Percentiles rank a stretch among this genome's conserved stretches.
Evolutionary conservation across 2,329 filamentous ascomycete species (phyloP).

Genomic region (Plenodomus lindquistii): DNA sequence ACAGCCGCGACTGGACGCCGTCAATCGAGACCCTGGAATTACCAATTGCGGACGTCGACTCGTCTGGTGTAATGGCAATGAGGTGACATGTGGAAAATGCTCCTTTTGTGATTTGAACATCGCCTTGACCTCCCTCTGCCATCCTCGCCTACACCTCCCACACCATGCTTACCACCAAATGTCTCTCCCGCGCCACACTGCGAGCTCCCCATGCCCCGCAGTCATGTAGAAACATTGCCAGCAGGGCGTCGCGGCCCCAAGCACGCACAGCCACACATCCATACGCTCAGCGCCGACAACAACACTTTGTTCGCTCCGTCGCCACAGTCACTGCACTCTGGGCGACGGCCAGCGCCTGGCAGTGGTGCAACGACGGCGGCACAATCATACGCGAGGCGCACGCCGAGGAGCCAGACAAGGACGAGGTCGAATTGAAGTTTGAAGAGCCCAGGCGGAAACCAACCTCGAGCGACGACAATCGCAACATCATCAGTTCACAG

Average conservation of each 20-base stretch:
- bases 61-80: not conserved
- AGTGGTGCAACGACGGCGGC: constrained; percentile 49
- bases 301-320: constrained; percentile 51
- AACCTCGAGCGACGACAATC: constrained; percentile 68
- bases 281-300: constrained; percentile 51
- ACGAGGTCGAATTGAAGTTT: constrained; percentile 63
- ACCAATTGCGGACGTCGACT: constrained; percentile 16
- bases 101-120: not conserved
- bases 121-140: too few species aligned
- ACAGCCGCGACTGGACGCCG: not conserved
- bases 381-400: constrained; percentile 48
- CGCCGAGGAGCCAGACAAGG: constrained; percentile 55
- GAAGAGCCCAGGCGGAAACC: constrained; percentile 65
- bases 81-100: not conserved
- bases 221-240: constrained; percentile 31
- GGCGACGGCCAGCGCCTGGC: constrained; percentile 50
- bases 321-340: constrained; percentile 48
- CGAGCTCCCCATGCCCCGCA: constrained; percentile 28
- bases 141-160: not conserved
- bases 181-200: constrained; percentile 35
- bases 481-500: constrained; percentile 79
- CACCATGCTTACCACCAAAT: constrained; percentile 39
- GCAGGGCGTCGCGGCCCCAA: constrained; percentile 20
- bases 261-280: constrained; percentile 36
- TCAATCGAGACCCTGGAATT: constrained; percentile 11